phyloP scores from a whole-genome alignment of 2,329 filamentous ascomycete genomes.

The Botrytis tulipae region DNA sequence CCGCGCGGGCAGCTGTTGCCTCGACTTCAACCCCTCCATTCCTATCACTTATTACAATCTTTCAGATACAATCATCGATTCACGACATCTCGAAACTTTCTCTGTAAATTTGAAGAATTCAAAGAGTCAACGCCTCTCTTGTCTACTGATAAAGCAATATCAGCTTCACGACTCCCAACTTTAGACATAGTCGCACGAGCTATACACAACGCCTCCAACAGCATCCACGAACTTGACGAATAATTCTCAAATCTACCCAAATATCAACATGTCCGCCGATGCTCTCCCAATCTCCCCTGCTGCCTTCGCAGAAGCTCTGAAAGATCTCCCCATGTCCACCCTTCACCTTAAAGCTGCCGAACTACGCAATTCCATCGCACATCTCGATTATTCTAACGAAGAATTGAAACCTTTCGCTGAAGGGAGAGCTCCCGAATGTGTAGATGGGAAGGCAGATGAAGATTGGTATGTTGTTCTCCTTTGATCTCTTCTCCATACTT shows the following conservation, averaged over 20 bases:
- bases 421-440: constrained; percentile 29
- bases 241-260: neutral
- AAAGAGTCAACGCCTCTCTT: neutral
- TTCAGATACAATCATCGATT: neutral
- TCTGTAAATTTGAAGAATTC: neutral
- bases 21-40: constrained; percentile 18
- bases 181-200: neutral
- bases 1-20: constrained; percentile 15
- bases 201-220: neutral
- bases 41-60: neutral
- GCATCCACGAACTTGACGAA: neutral
- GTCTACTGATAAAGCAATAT: neutral
- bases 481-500: neutral
- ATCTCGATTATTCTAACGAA: constrained; percentile 71
- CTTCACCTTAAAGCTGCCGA: constrained; percentile 75
- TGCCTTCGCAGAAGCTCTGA: constrained; percentile 66
- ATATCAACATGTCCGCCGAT: constrained; percentile 57
- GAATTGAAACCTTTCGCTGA: constrained; percentile 69
- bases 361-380: constrained; percentile 70
- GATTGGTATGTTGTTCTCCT: constrained; percentile 51
- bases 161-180: neutral
- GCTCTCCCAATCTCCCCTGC: constrained; percentile 58
- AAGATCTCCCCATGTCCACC: constrained; percentile 59
- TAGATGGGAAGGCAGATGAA: constrained; percentile 51
- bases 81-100: neutral